Evolutionary conservation across 441 rosid genomes (phyloP).

Genomic region (Bocquillonia castaneifolia): DNA sequence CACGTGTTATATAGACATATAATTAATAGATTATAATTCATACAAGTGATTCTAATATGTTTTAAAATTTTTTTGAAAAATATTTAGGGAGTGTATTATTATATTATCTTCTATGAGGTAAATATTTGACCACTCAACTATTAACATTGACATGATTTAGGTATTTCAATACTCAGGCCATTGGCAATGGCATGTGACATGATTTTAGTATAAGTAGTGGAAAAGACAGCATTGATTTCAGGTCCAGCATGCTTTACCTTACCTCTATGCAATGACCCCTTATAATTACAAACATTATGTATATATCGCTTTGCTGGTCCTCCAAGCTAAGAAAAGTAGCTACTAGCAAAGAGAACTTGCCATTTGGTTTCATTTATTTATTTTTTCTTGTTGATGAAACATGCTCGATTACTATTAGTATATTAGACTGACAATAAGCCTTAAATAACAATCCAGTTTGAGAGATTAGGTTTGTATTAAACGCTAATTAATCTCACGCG

Average conservation of each 20-base stretch:
- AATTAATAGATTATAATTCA: too few relatives aligned
- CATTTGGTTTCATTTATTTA: neutral
- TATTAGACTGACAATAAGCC: neutral
- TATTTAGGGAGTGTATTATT: too few relatives aligned
- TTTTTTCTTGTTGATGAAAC: neutral
- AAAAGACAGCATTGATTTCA: constrained; percentile 27
- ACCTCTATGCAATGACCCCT: constrained; percentile 14
- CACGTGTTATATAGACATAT: too few relatives aligned
- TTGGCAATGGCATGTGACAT: neutral
- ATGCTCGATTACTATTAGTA: neutral
- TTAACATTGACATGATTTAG: too few relatives aligned
- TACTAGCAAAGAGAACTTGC: too few relatives aligned
- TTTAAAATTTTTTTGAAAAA: too few relatives aligned
- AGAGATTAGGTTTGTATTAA: constrained; percentile 12
- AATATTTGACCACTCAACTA: too few relatives aligned
- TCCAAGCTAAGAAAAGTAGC: constrained; percentile 41
- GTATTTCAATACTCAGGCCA: too few relatives aligned
- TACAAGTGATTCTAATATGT: too few relatives aligned
- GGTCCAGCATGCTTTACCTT: constrained; percentile 17
- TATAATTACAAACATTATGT: constrained; percentile 27
- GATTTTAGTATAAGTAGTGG: constrained; percentile 7
- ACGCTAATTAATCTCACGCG: constrained; percentile 6
- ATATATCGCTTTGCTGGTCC: constrained; percentile 38
- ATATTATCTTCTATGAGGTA: too few relatives aligned
- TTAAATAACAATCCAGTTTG: neutral